Percentiles rank a stretch among this genome's conserved stretches.
Conservation (phyloP, 192 early-diverging fungal genomes). For the Kickxella alabastrina region DNA sequence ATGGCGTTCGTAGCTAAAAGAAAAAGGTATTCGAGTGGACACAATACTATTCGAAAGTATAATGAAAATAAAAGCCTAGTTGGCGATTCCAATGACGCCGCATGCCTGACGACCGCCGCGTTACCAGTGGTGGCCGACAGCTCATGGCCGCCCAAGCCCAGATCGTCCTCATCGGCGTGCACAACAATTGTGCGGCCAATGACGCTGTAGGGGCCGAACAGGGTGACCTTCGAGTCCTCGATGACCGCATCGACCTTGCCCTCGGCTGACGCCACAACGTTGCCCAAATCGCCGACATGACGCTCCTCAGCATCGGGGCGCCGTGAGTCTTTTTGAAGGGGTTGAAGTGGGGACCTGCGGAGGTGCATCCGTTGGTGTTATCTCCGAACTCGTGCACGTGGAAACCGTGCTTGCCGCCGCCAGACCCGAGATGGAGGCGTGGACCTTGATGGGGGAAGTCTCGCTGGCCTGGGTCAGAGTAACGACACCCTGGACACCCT, state of each 20-base stretch:
- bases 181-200: conserved; percentile 84
- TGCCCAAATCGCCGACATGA: conserved; percentile 91
- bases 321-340: conserved; percentile 75
- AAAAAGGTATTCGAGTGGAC: too few species aligned
- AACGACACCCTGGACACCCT: conserved; percentile 66
- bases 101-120: conserved; percentile 82
- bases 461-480: conserved; percentile 66
- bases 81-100: conserved; percentile 82
- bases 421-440: conserved; percentile 60
- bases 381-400: conserved; percentile 80
- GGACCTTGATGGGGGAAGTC: conserved; percentile 54
- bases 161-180: conserved; percentile 82
- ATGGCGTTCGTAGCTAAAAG: too few species aligned
- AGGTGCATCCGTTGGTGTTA: conserved; percentile 76
- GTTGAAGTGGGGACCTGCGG: conserved; percentile 85
- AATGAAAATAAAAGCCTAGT: too few species aligned
- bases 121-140: conserved; percentile 81
- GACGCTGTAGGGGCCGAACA: conserved; percentile 71
- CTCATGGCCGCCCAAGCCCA: conserved; percentile 71
- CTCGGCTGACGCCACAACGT: conserved; percentile 58
- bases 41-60: too few species aligned
- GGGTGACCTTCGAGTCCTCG: conserved; percentile 62
- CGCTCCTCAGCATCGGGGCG: conserved; percentile 62
- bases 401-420: conserved; percentile 79
- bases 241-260: conserved; percentile 56